These are phyloP conservation scores for Cyberlindnera bimundalis DNA, from an alignment of 805 yeast species.

Conservation along the genomic window DNA sequence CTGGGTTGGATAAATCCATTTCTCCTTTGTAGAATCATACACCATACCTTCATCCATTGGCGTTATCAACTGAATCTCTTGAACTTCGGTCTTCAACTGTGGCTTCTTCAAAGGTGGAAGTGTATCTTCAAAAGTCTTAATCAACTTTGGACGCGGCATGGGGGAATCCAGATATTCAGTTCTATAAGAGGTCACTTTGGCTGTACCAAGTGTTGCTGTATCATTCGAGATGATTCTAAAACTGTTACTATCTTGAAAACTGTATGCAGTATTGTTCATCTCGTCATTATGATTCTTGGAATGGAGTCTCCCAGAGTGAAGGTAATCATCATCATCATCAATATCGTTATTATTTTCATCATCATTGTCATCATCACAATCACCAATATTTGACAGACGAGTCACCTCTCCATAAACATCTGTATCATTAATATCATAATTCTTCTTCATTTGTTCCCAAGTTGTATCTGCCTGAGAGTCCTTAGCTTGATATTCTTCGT, in stretches of 20 bases:
- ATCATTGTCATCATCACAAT: background rate
- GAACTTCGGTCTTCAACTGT: constrained; percentile 8
- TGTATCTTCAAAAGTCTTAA: constrained; percentile 15
- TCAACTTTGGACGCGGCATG: constrained; percentile 24
- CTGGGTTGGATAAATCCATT: constrained; percentile 22
- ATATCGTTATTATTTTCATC: constrained; percentile 1
- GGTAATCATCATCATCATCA: constrained; percentile 2
- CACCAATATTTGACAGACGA: background rate
- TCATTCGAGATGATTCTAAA: constrained; percentile 15
- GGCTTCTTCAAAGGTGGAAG: constrained; percentile 8
- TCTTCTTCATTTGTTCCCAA: constrained; percentile 25
- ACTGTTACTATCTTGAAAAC: constrained; percentile 25
- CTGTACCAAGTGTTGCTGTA: constrained; percentile 12
- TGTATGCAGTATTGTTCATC: constrained; percentile 20
- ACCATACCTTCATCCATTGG: constrained; percentile 26
- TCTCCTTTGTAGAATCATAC: constrained; percentile 15
- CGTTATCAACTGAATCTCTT: constrained; percentile 21
- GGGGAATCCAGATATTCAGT: constrained; percentile 23
- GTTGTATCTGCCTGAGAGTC: constrained; percentile 16
- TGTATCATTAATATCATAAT: constrained; percentile 15
- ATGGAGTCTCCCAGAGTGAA: background rate
- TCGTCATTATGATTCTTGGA: background rate
- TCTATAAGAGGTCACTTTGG: constrained; percentile 22
- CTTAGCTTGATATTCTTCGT: constrained; percentile 1
- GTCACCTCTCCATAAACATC: constrained; percentile 12